These are phyloP conservation scores for Fusarium sp. DNA, from an alignment of 2,329 filamentous ascomycete genomes.

Conservation along the genomic window DNA sequence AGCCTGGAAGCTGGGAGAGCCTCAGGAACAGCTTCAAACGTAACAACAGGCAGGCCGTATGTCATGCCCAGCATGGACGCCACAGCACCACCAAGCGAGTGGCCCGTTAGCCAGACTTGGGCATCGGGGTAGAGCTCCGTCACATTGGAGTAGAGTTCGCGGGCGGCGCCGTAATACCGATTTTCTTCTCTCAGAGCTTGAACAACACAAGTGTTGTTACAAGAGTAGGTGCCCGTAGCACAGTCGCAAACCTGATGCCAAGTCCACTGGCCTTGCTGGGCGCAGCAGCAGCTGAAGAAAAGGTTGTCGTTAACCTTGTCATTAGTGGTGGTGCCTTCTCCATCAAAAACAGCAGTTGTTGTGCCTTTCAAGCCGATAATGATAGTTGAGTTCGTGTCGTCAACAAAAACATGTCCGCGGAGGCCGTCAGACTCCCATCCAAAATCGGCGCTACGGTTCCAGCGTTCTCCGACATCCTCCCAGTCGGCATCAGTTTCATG, in stretches of 20 bases:
- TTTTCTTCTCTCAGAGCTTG: constrained; percentile 83
- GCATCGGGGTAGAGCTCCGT: constrained; percentile 87
- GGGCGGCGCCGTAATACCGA: constrained; percentile 89
- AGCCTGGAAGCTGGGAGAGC: constrained; percentile 87
- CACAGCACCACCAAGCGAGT: constrained; percentile 92
- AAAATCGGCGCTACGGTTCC: constrained; percentile 89
- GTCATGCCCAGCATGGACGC: constrained; percentile 90
- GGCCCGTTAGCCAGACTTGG: constrained; percentile 89
- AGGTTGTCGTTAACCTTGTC: constrained; percentile 99
- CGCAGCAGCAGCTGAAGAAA: constrained; percentile 98
- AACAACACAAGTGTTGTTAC: constrained; percentile 90
- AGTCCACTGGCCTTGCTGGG: constrained; percentile 88
- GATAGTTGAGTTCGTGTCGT: constrained; percentile 86
- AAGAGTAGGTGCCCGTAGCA: constrained; percentile 85
- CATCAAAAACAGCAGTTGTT: constrained; percentile 90
- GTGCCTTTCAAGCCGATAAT: constrained; percentile 96
- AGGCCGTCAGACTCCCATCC: constrained; percentile 93
- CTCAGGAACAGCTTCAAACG: constrained; percentile 93
- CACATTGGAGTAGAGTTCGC: constrained; percentile 92
- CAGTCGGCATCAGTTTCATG: constrained; percentile 80
- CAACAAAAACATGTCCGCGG: constrained; percentile 91
- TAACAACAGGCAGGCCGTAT: constrained; percentile 90
- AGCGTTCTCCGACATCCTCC: constrained; percentile 82
- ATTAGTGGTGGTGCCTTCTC: constrained; percentile 95
- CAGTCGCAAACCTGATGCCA: constrained; percentile 97